Evolutionary conservation across 164 flowering plant genomes (phyloP).

Genomic region (Stephania cephalantha): DNA sequence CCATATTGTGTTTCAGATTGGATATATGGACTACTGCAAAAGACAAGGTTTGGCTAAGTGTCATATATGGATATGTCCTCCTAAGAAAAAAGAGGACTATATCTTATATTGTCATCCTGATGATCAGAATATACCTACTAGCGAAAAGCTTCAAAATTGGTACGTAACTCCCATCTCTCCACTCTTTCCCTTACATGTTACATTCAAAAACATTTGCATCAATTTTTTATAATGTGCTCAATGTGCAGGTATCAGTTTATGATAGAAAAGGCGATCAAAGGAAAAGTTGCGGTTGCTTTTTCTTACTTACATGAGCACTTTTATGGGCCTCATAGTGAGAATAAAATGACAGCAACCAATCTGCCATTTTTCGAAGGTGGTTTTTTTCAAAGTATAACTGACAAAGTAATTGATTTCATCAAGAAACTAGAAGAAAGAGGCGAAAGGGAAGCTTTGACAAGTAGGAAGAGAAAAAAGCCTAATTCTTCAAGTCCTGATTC

Average conservation of each 20-base stretch:
- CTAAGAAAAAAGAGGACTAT: conserved; percentile 55
- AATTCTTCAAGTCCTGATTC: conserved; percentile 2
- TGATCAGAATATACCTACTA: conserved; percentile 97
- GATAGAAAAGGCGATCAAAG: conserved; percentile 45
- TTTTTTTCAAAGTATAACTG: conserved; percentile 50
- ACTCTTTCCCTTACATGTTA: conserved; percentile 13
- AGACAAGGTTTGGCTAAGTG: conserved; percentile 52
- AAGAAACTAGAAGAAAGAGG: conserved; percentile 20
- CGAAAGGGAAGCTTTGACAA: conserved; percentile 17
- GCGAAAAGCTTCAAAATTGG: conserved; percentile 97
- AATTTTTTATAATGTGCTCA: conserved; percentile 7
- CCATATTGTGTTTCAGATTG: conserved; percentile 54
- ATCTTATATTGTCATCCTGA: conserved; percentile 96
- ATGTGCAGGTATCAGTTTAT: conserved; percentile 47
- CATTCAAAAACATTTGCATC: conserved; percentile 39
- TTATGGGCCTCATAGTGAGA: conserved; percentile 30
- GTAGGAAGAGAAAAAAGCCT: conserved; percentile 16
- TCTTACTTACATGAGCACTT: conserved; percentile 51
- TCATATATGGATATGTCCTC: conserved; percentile 68
- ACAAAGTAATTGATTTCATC: conserved; percentile 26
- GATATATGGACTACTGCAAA: conserved; percentile 71
- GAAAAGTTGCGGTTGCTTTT: conserved; percentile 33
- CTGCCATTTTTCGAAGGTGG: conserved; percentile 74
- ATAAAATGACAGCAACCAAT: conserved; percentile 49
- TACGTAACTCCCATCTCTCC: conserved; percentile 30